Evolutionary conservation across 257 asterid genomes (phyloP), one percentile per base, ranked within the genome.

Genomic region (Nicotiana paniculata): DNA sequence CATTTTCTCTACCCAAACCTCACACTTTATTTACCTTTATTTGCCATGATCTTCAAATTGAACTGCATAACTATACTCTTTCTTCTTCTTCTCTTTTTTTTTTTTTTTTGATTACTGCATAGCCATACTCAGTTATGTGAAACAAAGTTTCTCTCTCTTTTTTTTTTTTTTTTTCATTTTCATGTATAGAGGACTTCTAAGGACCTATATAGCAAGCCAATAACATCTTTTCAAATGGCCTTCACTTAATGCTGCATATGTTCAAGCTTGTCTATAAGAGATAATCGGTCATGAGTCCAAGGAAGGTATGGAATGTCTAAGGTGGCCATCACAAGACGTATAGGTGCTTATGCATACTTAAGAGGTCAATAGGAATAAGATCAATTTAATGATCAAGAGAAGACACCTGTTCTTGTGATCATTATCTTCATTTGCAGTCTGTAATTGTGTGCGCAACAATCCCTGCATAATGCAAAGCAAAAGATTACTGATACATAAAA

Each of bases 371-470:
- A 12, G 15, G 79, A 48, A 74, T 46, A 48, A 46, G 62, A 74
- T 75, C 64, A 75, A 75, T 62, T 75, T 51, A 75, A 15, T 35
- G 80, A 61, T 79, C 70, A 81, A 21, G 74, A 69, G 54, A n/a
- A 54, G 74, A 72, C 81, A 96, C 98, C 99, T 92, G 84, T 86
- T 91, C 86, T 89, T 95, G 82, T 92, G 91, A 81, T 90, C 98
- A 87, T 94, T 91, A 66, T 94, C 99, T 85, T 96, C 98, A 64
- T 90, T 90, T 77, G 93, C 94, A 57, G 97, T 79, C 77, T 90
- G 95, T 88, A 96, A 89, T 86, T 96, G 98, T 78, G 98, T 91
- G 84, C 83, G 98, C 90, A 96, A 81, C 76, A 93, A 87, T 66
- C 98, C 95, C 98, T 96, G 88, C 81, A 84, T 57, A 85, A 62